phyloP scores from a whole-genome alignment of 257 asterid genomes.

The Fraxinus excelsior region DNA sequence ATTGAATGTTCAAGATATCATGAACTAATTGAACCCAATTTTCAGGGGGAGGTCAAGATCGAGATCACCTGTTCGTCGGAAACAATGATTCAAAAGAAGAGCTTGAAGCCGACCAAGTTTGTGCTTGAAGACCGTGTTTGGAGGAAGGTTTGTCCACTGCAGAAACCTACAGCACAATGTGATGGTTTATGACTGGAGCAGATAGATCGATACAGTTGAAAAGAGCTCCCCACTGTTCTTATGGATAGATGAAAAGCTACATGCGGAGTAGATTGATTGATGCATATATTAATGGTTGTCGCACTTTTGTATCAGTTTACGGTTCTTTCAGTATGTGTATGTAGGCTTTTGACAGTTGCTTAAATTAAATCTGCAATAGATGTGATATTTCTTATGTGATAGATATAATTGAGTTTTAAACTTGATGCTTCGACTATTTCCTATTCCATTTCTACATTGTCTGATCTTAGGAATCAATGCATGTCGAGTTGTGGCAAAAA shows the following conservation, averaged over 20 bases:
- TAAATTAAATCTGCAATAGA: not conserved
- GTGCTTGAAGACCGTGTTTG: not conserved
- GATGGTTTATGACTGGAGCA: constrained; percentile 18
- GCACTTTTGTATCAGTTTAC: not conserved
- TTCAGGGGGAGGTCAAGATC: constrained; percentile 77
- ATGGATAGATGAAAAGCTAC: not conserved
- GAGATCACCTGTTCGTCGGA: constrained; percentile 70
- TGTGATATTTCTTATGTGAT: not conserved
- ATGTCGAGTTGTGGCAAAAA: not conserved
- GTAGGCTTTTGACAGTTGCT: not conserved
- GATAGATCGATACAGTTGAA: constrained; percentile 7
- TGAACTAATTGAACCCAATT: constrained; percentile 36
- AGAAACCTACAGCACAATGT: not conserved
- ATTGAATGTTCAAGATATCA: constrained; percentile 13
- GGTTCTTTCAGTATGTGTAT: not conserved
- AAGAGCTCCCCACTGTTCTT: not conserved
- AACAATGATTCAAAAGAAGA: constrained; percentile 39
- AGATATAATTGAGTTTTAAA: not conserved
- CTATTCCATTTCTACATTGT: not conserved
- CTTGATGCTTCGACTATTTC: no score
- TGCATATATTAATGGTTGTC: not conserved
- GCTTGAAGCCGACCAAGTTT: not conserved
- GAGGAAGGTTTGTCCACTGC: not conserved
- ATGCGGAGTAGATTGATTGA: constrained; percentile 2
- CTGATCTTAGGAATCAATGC: not conserved